A percentile compares a stretch with the other conserved stretches of the same genome.
Conservation (phyloP, 805 yeast genomes). For the Saccharomycopsis guyanensis region DNA sequence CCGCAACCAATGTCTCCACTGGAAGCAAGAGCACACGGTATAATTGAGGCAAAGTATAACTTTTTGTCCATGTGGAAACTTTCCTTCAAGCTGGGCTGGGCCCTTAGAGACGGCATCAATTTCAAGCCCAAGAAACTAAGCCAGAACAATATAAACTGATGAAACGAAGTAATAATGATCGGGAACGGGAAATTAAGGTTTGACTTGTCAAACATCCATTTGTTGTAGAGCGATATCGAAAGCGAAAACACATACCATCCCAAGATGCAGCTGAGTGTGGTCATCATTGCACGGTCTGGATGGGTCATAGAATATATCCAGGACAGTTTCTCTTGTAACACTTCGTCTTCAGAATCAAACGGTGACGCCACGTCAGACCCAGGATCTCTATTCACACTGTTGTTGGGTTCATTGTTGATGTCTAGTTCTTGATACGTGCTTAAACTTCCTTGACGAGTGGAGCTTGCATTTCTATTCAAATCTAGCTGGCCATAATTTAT, state of each 20-base stretch:
- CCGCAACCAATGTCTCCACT: slow-evolving; percentile 94
- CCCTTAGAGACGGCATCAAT: slow-evolving; percentile 42
- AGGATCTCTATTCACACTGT: no score
- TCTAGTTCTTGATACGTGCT: no score
- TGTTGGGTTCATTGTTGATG: no score
- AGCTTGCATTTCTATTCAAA: no score
- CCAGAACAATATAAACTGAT: slow-evolving; percentile 62
- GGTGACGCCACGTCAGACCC: no score
- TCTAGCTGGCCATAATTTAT: slow-evolving; percentile 17
- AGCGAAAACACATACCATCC: slow-evolving; percentile 73
- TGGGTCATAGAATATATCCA: slow-evolving; percentile 7
- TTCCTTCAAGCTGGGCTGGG: slow-evolving; percentile 20
- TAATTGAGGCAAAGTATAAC: slow-evolving; percentile 45
- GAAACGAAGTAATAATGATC: slow-evolving; percentile 73
- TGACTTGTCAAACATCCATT: slow-evolving; percentile 88
- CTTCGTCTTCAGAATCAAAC: no score
- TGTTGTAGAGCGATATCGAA: slow-evolving; percentile 73
- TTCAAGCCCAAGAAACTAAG: slow-evolving; percentile 42
- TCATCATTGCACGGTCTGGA: slow-evolving; percentile 11
- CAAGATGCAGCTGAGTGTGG: slow-evolving; percentile 18
- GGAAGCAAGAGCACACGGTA: slow-evolving; percentile 82
- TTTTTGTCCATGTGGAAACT: slow-evolving; percentile 27
- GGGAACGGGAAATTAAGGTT: slow-evolving; percentile 79
- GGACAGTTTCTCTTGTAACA: background rate
- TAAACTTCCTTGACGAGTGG: no score